These are phyloP conservation scores for Calonectria multiphialidica DNA, from an alignment of 2,329 filamentous ascomycete genomes.

Conservation along the genomic window DNA sequence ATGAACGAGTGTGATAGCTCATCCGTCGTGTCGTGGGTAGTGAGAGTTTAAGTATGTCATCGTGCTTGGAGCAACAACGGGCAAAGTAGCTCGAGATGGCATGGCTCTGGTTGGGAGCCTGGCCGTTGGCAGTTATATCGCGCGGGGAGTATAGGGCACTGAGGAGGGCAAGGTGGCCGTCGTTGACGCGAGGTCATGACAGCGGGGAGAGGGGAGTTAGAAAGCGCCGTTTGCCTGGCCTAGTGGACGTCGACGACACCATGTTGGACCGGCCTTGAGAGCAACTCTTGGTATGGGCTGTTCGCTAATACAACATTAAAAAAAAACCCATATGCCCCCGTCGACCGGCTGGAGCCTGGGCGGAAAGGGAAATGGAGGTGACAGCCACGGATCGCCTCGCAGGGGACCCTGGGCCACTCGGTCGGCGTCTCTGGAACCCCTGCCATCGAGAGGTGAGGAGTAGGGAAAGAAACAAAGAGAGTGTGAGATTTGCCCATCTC, in stretches of 20 bases:
- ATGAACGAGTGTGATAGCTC: constrained; percentile 34
- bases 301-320: constrained; percentile 5
- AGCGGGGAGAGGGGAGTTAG: constrained; percentile 9
- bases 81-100: constrained; percentile 27
- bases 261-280: not conserved
- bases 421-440: constrained; percentile 11
- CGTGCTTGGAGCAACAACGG: constrained; percentile 22
- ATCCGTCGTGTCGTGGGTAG: constrained; percentile 32
- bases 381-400: constrained; percentile 13
- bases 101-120: constrained; percentile 9
- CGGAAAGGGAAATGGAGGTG: constrained; percentile 9
- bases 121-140: constrained; percentile 16
- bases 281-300: constrained; percentile 18
- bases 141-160: constrained; percentile 12
- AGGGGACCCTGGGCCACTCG: constrained; percentile 16
- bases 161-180: constrained; percentile 14
- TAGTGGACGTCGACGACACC: not conserved
- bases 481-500: constrained; percentile 25
- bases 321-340: constrained; percentile 14
- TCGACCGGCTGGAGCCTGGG: constrained; percentile 9
- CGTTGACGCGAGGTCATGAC: not conserved
- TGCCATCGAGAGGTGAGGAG: constrained; percentile 23
- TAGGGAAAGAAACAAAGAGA: constrained; percentile 20
- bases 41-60: constrained; percentile 21
- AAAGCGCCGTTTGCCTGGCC: not conserved